Conservation (phyloP, 192 early-diverging fungal species). For the Umbelopsis vinacea region DNA sequence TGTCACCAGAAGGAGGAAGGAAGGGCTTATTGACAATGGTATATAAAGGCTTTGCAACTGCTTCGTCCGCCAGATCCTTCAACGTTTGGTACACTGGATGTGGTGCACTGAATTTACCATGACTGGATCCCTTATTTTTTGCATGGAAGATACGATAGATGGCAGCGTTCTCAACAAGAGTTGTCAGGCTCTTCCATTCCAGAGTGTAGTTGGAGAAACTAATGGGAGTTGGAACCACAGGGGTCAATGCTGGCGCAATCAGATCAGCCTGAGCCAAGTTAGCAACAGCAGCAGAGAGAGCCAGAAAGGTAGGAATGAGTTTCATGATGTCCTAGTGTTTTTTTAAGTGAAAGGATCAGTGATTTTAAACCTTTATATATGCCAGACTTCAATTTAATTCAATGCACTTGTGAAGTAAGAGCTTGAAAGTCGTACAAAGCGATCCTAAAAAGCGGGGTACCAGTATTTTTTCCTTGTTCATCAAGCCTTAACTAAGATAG, state of each 20-base stretch:
- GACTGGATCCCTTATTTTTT: too few relatives aligned
- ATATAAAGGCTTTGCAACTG: background rate
- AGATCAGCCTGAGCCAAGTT: background rate
- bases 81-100: background rate
- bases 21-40: conserved; percentile 3
- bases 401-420: too few relatives aligned
- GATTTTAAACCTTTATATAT: background rate
- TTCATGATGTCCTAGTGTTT: background rate
- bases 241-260: background rate
- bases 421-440: background rate
- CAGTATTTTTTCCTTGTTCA: background rate
- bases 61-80: background rate
- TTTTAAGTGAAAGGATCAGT: background rate
- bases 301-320: background rate
- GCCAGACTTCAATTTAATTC: too few relatives aligned
- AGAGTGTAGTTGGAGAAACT: conserved; percentile 15
- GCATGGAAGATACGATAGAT: background rate
- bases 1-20: background rate
- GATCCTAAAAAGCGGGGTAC: background rate
- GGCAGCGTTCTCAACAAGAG: background rate
- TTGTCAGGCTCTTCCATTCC: conserved; percentile 5
- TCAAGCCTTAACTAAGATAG: background rate
- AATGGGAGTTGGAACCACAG: conserved; percentile 1
- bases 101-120: background rate
- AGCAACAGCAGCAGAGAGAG: background rate